Conservation (phyloP, 192 early-diverging fungal genomes). For the Mortierella antarctica region DNA sequence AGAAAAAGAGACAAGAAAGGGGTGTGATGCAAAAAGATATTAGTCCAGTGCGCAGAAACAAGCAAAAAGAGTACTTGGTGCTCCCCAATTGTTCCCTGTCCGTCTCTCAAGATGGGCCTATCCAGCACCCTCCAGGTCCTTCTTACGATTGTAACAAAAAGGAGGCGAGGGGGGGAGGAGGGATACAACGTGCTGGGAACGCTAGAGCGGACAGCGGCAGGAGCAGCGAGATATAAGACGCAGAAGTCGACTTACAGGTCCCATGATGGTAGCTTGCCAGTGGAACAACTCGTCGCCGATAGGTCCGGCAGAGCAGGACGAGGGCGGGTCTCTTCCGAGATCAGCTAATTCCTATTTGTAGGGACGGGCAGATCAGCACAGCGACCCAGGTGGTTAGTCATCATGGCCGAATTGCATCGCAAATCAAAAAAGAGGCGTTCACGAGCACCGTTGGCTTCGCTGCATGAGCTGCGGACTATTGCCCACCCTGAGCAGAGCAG, state of each 20-base stretch:
- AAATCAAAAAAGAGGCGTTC: background rate
- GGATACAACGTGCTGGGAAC: background rate
- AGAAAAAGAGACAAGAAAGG: constrained; percentile 1
- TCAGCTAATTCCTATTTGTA: constrained; percentile 87
- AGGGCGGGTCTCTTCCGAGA: constrained; percentile 96
- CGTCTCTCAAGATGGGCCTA: background rate
- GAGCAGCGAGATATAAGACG: background rate
- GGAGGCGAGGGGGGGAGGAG: background rate
- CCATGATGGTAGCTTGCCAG: constrained; percentile 99
- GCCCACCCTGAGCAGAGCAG: background rate
- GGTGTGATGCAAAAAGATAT: background rate
- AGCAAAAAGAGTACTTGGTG: background rate
- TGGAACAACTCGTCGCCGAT: constrained; percentile 92
- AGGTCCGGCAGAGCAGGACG: constrained; percentile 97
- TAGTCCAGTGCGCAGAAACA: background rate
- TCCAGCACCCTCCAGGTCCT: background rate
- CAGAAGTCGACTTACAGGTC: constrained; percentile 75
- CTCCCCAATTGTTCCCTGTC: background rate
- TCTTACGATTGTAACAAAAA: constrained; percentile 2
- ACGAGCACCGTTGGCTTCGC: background rate
- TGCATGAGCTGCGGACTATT: background rate
- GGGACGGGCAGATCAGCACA: constrained; percentile 14
- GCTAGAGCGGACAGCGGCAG: background rate
- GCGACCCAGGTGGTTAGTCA: background rate
- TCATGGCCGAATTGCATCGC: background rate